Evolutionary conservation across 176 grass and related monocot genomes (phyloP), one percentile per base, ranked within the genome.

Genomic region (Tillandsia fasciculata): DNA sequence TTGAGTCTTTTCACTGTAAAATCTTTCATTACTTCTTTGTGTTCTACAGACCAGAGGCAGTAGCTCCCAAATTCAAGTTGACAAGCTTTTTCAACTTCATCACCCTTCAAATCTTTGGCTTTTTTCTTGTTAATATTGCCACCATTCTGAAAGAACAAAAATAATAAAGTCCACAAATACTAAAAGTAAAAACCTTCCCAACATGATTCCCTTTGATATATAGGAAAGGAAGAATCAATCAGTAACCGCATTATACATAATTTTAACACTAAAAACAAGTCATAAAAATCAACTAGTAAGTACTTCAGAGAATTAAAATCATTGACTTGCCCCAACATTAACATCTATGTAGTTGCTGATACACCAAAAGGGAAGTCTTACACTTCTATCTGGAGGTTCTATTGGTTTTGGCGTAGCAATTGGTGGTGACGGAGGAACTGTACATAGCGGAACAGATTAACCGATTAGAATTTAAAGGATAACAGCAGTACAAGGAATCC

Each of bases 11-110:
- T 99, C 11, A 99, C 75, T 24, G 83, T 68, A 9, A 70, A 50
- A 65, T 99, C 94, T 69, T 87, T 86, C 86, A 93, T 99, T 79
- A 77, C 74, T 83, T 93, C 90, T 90, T 83, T 90, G 73, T 89
- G 86, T 74, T 99, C 90, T 71, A 88, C 82, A 9, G 94, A 93
- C 94, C 94, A 99, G 15, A 99, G 81, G 75, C 94, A 99, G 78
- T 99, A 99, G 72, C 87, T 99, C 63, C 94, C 94, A 26, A 99
- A 93, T 80, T 87, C 81, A 83, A 93, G 80, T 77, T 99, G 90
- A 72, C 94, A 99, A 70, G 84, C 75, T 74, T 87, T 90, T 74
- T 83, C 84, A 50, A 83, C 70, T 70, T 90, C 90, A 78, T 99
- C 90, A 72, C 77, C 81, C 61, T 68, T 87, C 84, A 69, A 82